Evolutionary conservation across 75 land plant species (phyloP), one percentile per base, ranked within the genome.

Genomic region (Pinus taeda): DNA sequence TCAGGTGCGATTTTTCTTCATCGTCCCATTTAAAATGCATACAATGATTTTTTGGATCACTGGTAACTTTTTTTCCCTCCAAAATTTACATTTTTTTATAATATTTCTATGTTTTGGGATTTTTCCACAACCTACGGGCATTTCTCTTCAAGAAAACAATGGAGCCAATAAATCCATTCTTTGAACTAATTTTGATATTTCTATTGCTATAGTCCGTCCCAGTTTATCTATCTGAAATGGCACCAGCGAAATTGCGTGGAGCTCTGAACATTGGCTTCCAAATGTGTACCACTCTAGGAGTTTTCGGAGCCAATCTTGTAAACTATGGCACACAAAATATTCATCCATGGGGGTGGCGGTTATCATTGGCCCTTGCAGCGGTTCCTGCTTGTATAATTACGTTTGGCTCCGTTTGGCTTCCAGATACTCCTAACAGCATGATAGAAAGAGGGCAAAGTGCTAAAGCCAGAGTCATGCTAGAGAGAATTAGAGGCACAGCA

Each of bases 381-480:
- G 69, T 74, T 2, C 98, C 98, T 7, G 93, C 96, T 18, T 1
- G 83, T 0, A 6, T 95, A 12, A 87, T 95, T 90, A 83, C 90
- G 5, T 65, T 86, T n/a, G 98, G 95, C 26, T 93, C 90, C 4
- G 14, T 86, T 39, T 37, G 91, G 49, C 86, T 90, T 7, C 92
- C 93, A 2, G 98, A 95, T 74, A 95, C 96, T 11, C 98, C 98
- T 70, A 86, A 85, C 78, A 87, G 93, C 67, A 78, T 90, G n/a
- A 85, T 95, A 30, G 87, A 89, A 36, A 76, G 85, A 13, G 93
- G 90, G 4, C 20, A 8, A 0, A 39, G 2, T 0, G 91, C 88
- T 0, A 49, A 84, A 59, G 95, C 91, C 3, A 69, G 82, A 55
- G 24, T 30, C 22, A 88, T 93, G 57, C 78, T 95, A 18, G 83